A percentile compares a stretch with the other conserved stretches of the same genome.
These are phyloP conservation scores for Fonsecaea monophora DNA, from an alignment of 2,329 filamentous ascomycete genomes.

Conservation along the genomic window DNA sequence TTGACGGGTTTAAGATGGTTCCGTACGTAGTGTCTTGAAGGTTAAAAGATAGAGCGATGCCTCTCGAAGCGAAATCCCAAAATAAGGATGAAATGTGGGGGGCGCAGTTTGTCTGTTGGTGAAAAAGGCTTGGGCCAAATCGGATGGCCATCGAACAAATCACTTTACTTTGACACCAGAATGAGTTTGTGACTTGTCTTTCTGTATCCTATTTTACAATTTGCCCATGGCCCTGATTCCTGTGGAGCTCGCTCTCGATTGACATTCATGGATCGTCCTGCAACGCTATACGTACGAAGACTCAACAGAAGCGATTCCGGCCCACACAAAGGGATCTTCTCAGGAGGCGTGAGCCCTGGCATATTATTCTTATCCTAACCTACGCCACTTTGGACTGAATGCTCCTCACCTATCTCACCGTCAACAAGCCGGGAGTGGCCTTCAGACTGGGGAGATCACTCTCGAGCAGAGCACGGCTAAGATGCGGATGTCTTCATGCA, in stretches of 20 bases:
- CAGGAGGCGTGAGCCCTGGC: not conserved
- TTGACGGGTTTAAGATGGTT: not conserved
- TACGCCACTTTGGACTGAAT: not conserved
- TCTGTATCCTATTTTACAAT: not conserved
- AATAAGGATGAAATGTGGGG: not conserved
- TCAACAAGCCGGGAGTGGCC: not conserved
- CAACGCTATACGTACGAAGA: not conserved
- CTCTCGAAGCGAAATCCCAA: not conserved
- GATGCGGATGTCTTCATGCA: not conserved
- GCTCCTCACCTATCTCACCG: not conserved
- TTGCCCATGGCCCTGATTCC: not conserved
- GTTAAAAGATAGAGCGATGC: not conserved
- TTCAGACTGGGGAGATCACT: not conserved
- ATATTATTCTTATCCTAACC: not conserved
- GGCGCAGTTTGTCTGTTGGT: not conserved
- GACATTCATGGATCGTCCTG: not conserved
- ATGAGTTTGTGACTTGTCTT: not conserved
- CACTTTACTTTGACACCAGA: not conserved
- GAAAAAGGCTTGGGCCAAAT: not conserved
- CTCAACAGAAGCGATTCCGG: not conserved
- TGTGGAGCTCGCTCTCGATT: not conserved
- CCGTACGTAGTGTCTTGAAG: not conserved
- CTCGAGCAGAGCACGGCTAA: not conserved
- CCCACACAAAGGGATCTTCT: not conserved
- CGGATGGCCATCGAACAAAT: not conserved